Percentiles rank a stretch among this genome's conserved stretches.
phyloP scores from a whole-genome alignment of 148 eudicot species.

The Fallopia convolvulus region DNA sequence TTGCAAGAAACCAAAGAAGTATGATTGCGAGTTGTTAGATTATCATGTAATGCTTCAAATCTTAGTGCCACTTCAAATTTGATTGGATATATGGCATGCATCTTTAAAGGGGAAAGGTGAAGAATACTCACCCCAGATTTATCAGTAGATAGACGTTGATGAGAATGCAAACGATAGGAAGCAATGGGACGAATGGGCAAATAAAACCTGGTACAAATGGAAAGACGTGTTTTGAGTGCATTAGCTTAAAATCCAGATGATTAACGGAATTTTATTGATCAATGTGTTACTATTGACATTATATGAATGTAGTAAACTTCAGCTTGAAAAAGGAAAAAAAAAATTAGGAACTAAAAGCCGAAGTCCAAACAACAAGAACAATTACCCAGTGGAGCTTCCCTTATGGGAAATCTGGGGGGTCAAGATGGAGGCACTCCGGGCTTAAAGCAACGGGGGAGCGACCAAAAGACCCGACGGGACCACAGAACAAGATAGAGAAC shows the following conservation, averaged over 20 bases:
- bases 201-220: constrained; percentile 41
- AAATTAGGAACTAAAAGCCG: not conserved
- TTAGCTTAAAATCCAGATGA: not conserved
- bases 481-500: no score
- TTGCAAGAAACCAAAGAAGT: not conserved
- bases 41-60: not conserved
- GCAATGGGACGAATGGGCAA: constrained; percentile 57
- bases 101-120: not conserved
- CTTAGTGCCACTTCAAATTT: not conserved
- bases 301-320: not conserved
- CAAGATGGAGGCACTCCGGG: no score
- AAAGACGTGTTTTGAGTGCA: not conserved
- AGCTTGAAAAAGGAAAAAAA: not conserved
- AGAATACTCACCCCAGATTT: constrained; percentile 51
- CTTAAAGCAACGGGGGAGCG: no score
- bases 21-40: not conserved
- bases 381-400: no score
- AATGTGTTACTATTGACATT: no score
- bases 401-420: no score
- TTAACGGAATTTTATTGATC: no score
- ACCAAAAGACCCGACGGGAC: no score
- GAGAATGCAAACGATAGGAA: constrained; percentile 53
- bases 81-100: not conserved
- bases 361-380: not conserved
- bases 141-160: constrained; percentile 59